Evolutionary conservation across 2,329 filamentous ascomycete genomes (phyloP).

Genomic region (Emergomyces africanus): DNA sequence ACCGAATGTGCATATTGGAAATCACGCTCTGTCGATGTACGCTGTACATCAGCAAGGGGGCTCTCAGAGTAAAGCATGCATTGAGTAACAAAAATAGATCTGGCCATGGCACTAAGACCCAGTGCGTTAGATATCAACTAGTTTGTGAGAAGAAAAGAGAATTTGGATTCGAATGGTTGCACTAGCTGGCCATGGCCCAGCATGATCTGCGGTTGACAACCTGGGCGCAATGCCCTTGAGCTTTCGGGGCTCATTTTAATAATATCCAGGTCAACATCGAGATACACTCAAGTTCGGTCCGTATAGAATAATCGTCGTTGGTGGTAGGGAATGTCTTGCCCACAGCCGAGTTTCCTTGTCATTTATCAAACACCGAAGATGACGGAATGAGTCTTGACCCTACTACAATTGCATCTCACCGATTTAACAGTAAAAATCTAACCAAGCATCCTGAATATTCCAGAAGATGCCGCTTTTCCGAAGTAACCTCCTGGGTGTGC

Average conservation of each 20-base stretch:
- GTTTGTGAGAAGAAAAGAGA: constrained; percentile 60
- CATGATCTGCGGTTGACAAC: not conserved
- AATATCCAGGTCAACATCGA: too few species aligned
- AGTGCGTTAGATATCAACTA: constrained; percentile 1
- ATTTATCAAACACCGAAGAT: constrained; percentile 54
- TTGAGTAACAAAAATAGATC: constrained; percentile 13
- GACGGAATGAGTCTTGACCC: constrained; percentile 66
- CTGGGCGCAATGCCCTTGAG: not conserved
- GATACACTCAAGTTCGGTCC: too few species aligned
- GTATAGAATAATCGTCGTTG: constrained; percentile 49
- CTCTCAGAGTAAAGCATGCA: constrained; percentile 12
- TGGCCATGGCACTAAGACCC: constrained; percentile 13
- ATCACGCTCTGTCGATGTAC: not conserved
- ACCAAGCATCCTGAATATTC: not conserved
- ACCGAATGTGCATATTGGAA: not conserved
- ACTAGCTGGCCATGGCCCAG: constrained; percentile 55
- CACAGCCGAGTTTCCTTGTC: constrained; percentile 88
- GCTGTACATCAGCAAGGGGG: not conserved
- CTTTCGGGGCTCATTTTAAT: not conserved
- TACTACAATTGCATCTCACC: too few species aligned
- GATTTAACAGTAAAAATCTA: too few species aligned
- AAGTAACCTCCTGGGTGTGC: constrained; percentile 62
- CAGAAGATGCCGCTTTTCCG: constrained; percentile 56
- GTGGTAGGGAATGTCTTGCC: constrained; percentile 74
- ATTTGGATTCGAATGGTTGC: constrained; percentile 66